These are phyloP conservation scores for Saturnispora silvae DNA, from an alignment of 805 yeast genomes.

Conservation along the genomic window DNA sequence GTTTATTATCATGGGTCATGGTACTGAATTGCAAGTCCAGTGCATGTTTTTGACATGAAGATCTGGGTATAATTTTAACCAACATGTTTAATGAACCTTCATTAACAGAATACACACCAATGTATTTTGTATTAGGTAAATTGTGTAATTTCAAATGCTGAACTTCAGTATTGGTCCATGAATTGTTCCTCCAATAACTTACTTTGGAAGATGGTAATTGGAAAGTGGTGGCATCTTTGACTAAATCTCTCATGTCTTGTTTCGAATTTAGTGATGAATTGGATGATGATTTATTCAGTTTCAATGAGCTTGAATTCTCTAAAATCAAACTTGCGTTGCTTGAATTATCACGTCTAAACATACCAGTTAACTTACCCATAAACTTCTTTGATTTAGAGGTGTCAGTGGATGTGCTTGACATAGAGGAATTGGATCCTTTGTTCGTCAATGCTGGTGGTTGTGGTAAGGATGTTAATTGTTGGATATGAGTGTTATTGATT, in stretches of 20 bases:
- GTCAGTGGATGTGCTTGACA: neutral
- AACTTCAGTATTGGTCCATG: constrained; percentile 19
- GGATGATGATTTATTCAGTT: neutral
- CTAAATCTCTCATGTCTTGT: neutral
- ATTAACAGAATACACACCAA: neutral
- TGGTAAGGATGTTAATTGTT: neutral
- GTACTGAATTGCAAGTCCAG: constrained; percentile 14
- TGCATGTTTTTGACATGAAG: constrained; percentile 9
- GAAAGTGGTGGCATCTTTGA: neutral
- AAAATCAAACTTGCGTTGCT: constrained; percentile 6
- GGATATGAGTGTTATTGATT: neutral
- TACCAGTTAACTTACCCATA: constrained; percentile 15
- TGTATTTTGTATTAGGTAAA: neutral
- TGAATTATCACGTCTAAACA: constrained; percentile 3
- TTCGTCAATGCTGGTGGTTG: neutral
- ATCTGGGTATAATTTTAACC: constrained; percentile 2
- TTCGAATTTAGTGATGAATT: neutral
- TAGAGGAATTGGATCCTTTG: neutral
- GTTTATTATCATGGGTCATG: constrained; percentile 2
- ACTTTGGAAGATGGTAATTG: constrained; percentile 16
- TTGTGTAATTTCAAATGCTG: neutral
- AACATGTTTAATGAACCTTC: neutral
- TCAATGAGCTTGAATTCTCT: constrained; percentile 4
- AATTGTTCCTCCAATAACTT: constrained; percentile 19
- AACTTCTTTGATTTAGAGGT: constrained; percentile 16